Conservation (phyloP, 805 yeast genomes). For the Ogataea corticis region DNA sequence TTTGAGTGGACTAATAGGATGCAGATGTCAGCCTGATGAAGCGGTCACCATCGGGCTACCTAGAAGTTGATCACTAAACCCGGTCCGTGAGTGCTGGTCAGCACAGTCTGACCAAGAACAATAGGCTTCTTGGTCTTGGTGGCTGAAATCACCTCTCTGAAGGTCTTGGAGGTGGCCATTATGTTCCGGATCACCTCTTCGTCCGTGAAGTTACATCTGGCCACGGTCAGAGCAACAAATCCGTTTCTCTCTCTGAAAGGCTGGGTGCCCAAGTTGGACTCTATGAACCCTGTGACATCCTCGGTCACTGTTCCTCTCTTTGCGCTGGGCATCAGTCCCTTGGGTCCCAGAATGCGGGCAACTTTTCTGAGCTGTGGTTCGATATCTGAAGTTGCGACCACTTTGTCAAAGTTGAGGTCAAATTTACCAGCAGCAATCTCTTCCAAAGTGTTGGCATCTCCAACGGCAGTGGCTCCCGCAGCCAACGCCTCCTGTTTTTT, state of each 20-base stretch:
- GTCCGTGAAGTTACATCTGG: slow-evolving; percentile 76
- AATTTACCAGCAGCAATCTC: slow-evolving; percentile 55
- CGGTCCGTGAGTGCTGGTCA: slow-evolving; percentile 78
- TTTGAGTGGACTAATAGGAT: not conserved
- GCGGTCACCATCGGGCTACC: not conserved
- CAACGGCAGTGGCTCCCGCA: slow-evolving; percentile 66
- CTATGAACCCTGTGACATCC: slow-evolving; percentile 56
- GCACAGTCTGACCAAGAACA: slow-evolving; percentile 64
- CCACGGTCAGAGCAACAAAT: slow-evolving; percentile 67
- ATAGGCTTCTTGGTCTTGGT: slow-evolving; percentile 69
- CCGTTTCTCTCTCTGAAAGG: slow-evolving; percentile 76
- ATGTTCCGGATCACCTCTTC: slow-evolving; percentile 72
- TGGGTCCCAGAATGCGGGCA: slow-evolving; percentile 85
- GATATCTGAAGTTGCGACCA: slow-evolving; percentile 85
- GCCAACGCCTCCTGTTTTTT: slow-evolving; percentile 52
- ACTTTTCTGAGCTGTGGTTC: slow-evolving; percentile 59
- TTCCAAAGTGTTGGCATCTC: slow-evolving; percentile 70
- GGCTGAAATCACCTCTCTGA: slow-evolving; percentile 51
- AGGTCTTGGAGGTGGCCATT: slow-evolving; percentile 61
- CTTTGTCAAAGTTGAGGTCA: slow-evolving; percentile 63
- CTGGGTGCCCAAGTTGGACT: slow-evolving; percentile 60
- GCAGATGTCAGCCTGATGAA: not conserved
- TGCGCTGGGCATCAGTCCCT: slow-evolving; percentile 82
- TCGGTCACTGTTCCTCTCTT: slow-evolving; percentile 84
- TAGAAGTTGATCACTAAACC: slow-evolving; percentile 64